Evolutionary conservation across 208 protist genomes (phyloP).

Genomic region (Crithidia brevicula): DNA sequence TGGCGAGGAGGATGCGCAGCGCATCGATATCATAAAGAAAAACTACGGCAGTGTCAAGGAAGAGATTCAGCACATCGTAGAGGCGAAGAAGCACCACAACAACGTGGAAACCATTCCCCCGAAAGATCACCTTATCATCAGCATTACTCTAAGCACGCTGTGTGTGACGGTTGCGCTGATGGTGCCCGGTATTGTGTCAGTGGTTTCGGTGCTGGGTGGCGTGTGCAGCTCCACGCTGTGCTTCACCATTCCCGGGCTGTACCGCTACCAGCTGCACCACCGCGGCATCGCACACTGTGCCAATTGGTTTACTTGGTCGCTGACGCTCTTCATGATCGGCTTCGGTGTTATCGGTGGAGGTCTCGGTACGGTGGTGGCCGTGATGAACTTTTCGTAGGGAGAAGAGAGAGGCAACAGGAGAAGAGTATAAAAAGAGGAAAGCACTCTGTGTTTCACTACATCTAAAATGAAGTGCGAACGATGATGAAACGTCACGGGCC

Average conservation of each 20-base stretch:
- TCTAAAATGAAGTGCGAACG: no score
- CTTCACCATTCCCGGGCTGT: slow-evolving; percentile 67
- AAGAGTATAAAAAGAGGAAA: not conserved
- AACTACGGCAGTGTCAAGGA: slow-evolving; percentile 18
- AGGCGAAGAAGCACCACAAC: slow-evolving; percentile 45
- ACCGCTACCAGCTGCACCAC: slow-evolving; percentile 59
- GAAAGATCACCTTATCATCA: slow-evolving; percentile 69
- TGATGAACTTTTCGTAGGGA: slow-evolving; percentile 3
- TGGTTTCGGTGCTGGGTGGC: slow-evolving; percentile 66
- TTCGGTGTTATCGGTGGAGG: not conserved
- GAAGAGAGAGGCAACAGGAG: not conserved
- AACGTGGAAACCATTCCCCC: slow-evolving; percentile 47
- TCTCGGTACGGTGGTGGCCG: not conserved
- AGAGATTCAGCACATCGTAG: slow-evolving; percentile 27
- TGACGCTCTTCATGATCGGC: not conserved
- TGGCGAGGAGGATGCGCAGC: slow-evolving; percentile 6
- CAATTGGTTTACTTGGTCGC: not conserved
- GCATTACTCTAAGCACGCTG: slow-evolving; percentile 48
- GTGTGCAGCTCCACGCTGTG: slow-evolving; percentile 72
- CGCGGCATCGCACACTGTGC: slow-evolving; percentile 27
- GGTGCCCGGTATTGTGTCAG: slow-evolving; percentile 59
- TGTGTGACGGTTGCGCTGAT: slow-evolving; percentile 61
- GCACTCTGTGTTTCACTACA: no score
- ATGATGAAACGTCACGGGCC: no score
- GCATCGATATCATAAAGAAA: not conserved